Percentiles rank a stretch among this genome's conserved stretches.
Evolutionary conservation across 106 monocot species (phyloP).

Genomic region (Acorus gramineus): DNA sequence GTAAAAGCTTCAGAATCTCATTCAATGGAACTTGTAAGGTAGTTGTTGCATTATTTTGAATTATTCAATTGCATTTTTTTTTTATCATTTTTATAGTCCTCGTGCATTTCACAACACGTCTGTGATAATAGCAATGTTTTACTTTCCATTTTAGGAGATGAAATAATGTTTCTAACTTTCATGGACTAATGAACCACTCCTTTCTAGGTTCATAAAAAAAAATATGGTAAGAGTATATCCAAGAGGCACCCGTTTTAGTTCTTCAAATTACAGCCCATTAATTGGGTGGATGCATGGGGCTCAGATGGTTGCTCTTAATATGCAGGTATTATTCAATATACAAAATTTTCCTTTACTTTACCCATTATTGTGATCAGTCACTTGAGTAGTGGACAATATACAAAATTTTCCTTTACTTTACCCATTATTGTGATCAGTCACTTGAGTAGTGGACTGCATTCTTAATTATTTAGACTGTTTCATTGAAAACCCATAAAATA

Average conservation of each 20-base stretch:
- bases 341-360: neutral
- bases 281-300: constrained; percentile 5
- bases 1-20: constrained; percentile 23
- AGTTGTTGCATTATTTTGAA: neutral
- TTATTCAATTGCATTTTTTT: neutral
- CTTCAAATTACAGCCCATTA: constrained; percentile 11
- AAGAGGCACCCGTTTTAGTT: constrained; percentile 4
- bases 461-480: no score
- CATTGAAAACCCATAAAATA: no score
- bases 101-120: no score
- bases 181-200: no score
- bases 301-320: neutral
- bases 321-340: constrained; percentile 5
- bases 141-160: neutral
- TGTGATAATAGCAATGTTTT: no score
- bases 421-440: neutral
- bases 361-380: neutral
- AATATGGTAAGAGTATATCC: constrained; percentile 8
- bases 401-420: neutral
- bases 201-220: constrained; percentile 5
- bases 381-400: neutral
- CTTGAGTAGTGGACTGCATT: no score
- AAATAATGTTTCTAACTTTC: no score
- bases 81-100: neutral
- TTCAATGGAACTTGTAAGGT: constrained; percentile 31